Percentiles rank a stretch among this genome's conserved stretches.
Conservation (phyloP, 2,329 filamentous ascomycete genomes). For the Blumeria hordei region DNA sequence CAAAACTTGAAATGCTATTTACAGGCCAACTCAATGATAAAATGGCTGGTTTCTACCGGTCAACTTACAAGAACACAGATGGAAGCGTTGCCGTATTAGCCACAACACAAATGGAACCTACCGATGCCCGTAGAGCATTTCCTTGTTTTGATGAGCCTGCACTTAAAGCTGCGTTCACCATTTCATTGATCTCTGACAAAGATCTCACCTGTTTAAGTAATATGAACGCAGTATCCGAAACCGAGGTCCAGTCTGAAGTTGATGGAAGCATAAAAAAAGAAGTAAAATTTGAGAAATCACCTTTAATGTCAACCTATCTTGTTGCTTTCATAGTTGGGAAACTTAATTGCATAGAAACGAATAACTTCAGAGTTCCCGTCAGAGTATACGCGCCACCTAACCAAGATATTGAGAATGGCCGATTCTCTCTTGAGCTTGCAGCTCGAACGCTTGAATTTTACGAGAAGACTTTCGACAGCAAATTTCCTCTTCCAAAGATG, state of each 20-base stretch:
- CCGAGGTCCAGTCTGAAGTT: constrained; percentile 40
- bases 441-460: constrained; percentile 83
- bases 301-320: constrained; percentile 89
- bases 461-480: constrained; percentile 75
- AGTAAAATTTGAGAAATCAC: constrained; percentile 78
- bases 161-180: constrained; percentile 76
- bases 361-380: constrained; percentile 73
- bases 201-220: constrained; percentile 82
- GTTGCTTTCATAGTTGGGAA: constrained; percentile 86
- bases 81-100: constrained; percentile 65
- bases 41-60: constrained; percentile 95
- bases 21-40: constrained; percentile 68
- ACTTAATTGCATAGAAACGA: constrained; percentile 81
- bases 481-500: constrained; percentile 81
- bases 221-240: constrained; percentile 76
- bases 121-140: constrained; percentile 77
- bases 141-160: constrained; percentile 93
- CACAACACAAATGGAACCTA: constrained; percentile 89
- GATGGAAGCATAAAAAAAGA: constrained; percentile 48
- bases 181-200: constrained; percentile 79
- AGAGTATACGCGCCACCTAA: constrained; percentile 85
- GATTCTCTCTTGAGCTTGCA: constrained; percentile 73
- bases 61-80: constrained; percentile 66
- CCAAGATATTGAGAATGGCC: constrained; percentile 71
- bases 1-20: constrained; percentile 55